A percentile compares a stretch with the other conserved stretches of the same genome.
These are phyloP conservation scores for Carex littledalei DNA, from an alignment of 176 grass and related monocot species.

Conservation along the genomic window DNA sequence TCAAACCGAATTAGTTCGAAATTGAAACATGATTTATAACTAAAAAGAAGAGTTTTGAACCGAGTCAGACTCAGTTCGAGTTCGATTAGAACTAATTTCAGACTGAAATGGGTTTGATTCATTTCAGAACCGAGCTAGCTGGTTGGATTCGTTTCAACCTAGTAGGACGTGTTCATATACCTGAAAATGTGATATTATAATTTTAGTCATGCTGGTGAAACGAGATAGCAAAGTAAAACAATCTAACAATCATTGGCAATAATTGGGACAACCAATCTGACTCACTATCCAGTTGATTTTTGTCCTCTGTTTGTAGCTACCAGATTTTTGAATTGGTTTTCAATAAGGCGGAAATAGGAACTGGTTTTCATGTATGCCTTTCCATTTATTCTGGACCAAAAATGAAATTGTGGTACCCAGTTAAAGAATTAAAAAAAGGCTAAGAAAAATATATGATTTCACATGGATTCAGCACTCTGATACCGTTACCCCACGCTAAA, in stretches of 20 bases:
- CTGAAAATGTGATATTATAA: not conserved
- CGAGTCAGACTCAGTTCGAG: too few relatives aligned
- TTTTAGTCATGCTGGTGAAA: not conserved
- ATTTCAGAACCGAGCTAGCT: too few relatives aligned
- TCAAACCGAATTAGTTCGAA: too few relatives aligned
- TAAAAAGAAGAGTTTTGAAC: too few relatives aligned
- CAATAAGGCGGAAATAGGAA: not conserved
- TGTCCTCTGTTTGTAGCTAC: not conserved
- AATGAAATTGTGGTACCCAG: not conserved
- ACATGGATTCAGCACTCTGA: too few relatives aligned
- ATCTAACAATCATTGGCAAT: slow-evolving; percentile 10
- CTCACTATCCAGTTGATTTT: not conserved
- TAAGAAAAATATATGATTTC: not conserved
- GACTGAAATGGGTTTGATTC: too few relatives aligned
- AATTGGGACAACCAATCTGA: not conserved
- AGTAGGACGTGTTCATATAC: not conserved
- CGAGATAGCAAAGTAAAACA: not conserved
- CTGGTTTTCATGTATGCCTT: not conserved
- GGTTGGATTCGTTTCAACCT: too few relatives aligned
- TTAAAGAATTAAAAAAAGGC: not conserved
- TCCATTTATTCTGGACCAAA: not conserved
- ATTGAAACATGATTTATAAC: too few relatives aligned
- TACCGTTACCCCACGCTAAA: too few relatives aligned
- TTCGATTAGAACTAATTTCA: too few relatives aligned
- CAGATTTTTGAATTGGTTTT: not conserved